Base-by-base conservation (phyloP, 2,329 filamentous ascomycete species). In the Calycina marina region DNA sequence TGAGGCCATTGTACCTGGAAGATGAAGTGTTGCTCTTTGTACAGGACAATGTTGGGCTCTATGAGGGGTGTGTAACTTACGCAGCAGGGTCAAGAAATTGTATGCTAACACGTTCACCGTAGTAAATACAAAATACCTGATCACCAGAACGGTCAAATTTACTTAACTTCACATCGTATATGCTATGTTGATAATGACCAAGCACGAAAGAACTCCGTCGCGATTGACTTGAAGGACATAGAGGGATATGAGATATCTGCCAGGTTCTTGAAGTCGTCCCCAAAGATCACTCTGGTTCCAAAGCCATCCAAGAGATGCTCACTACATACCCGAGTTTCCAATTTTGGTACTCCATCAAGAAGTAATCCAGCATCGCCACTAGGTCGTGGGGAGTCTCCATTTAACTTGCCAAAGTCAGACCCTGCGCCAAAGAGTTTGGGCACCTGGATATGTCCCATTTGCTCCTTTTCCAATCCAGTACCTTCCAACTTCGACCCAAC, bases 11-110 rank as follows among this genome's bases (percentile, higher is more conserved):
- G 40, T 79, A 94, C 55, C 71, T 93, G 45, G 80, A 84, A 51
- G 90, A 94, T 65, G 90, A 98, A 69, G 80, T 83, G 46, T 67
- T 96, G 34, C 69, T 98, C 38, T 96, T 93, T 60, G 88, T 98
- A 37, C 88, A 96, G 62, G 86, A 96, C 66, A 86, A 84, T 56
- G 86, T 98, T 49, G 90, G 90, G 46, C 67, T 98, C 40, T 98
- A 98, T 62, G 84, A 96, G 67, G 90, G 90, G 85, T 93, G 67
- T 60, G 75, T 62, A 31, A 22, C n/a, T 22, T n/a, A 22, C 8
- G 20, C 20, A 22, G n/a, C n/a, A 9, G 8, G n/a, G 20, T 9
- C 8, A n/a, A 22, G 20, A 22, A 22, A 22, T 3, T 22, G 5
- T 18, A 29, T 25, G 16, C 42, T 38, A 14, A 24, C 14, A 25